phyloP scores from a whole-genome alignment of 257 asterid genomes.

The Solanum megistacrolobum region DNA sequence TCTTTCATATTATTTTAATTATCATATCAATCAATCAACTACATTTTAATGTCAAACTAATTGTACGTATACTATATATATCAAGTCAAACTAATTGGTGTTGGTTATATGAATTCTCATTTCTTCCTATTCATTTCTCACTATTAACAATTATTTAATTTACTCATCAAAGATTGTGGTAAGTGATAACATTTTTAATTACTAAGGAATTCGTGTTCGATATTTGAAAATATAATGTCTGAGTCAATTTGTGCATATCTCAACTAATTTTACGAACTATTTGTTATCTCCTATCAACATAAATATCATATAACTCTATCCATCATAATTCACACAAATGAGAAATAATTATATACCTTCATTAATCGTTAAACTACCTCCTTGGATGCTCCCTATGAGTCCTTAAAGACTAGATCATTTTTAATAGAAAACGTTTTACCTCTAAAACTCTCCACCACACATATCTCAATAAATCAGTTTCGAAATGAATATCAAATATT shows the following conservation, averaged over 20 bases:
- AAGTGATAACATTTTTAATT: neutral
- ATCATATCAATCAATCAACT: neutral
- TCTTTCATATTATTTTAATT: neutral
- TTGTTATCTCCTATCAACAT: too few relatives aligned
- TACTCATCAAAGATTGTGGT: neutral
- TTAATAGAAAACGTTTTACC: neutral
- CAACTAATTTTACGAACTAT: neutral
- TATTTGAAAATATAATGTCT: neutral
- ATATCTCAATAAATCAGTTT: too few relatives aligned
- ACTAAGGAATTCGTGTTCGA: neutral
- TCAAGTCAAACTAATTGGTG: neutral
- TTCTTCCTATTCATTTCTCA: neutral
- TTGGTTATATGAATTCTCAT: neutral
- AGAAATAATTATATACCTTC: neutral
- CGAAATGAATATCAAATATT: too few relatives aligned
- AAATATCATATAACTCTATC: too few relatives aligned
- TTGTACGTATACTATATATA: neutral
- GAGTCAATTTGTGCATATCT: neutral
- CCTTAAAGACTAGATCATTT: neutral
- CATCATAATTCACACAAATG: neutral
- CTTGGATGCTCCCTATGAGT: too few relatives aligned
- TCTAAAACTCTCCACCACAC: neutral
- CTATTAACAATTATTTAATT: neutral
- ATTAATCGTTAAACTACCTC: neutral
- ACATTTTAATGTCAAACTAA: neutral